Conservation (phyloP, 208 protist genomes). For the Phytomonas francai region DNA sequence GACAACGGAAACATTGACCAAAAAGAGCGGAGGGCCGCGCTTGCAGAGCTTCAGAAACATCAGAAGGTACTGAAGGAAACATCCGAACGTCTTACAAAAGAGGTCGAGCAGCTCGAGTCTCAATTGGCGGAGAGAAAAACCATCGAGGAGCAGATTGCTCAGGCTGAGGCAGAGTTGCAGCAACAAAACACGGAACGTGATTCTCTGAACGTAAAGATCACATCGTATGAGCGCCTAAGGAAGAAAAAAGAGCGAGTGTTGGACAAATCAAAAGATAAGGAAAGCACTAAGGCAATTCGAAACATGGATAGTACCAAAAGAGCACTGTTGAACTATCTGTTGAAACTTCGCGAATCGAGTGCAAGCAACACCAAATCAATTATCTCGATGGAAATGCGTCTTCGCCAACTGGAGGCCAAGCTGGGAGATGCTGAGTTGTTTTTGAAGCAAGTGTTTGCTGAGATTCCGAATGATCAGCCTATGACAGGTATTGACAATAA, state of each 20-base stretch:
- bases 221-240: conserved; percentile 57
- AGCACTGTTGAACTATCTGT: conserved; percentile 59
- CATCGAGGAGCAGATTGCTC: conserved; percentile 36
- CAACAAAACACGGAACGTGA: conserved; percentile 26
- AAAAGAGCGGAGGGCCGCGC: conserved; percentile 43
- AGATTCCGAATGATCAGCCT: conserved; percentile 45
- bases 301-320: conserved; percentile 69
- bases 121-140: conserved; percentile 29
- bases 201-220: conserved; percentile 42
- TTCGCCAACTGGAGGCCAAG: conserved; percentile 65
- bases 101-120: conserved; percentile 36
- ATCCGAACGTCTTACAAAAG: conserved; percentile 33
- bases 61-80: conserved; percentile 33
- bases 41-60: conserved; percentile 35
- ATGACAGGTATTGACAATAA: conserved; percentile 52
- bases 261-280: conserved; percentile 18
- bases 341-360: conserved; percentile 60
- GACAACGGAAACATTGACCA: conserved; percentile 14
- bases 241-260: conserved; percentile 81
- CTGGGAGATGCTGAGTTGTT: conserved; percentile 70
- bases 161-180: conserved; percentile 40
- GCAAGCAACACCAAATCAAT: conserved; percentile 71
- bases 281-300: conserved; percentile 64
- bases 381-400: conserved; percentile 60
- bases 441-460: conserved; percentile 66